Conservation (phyloP, 345 rosid genomes). For the Sisymbrium altissimum region DNA sequence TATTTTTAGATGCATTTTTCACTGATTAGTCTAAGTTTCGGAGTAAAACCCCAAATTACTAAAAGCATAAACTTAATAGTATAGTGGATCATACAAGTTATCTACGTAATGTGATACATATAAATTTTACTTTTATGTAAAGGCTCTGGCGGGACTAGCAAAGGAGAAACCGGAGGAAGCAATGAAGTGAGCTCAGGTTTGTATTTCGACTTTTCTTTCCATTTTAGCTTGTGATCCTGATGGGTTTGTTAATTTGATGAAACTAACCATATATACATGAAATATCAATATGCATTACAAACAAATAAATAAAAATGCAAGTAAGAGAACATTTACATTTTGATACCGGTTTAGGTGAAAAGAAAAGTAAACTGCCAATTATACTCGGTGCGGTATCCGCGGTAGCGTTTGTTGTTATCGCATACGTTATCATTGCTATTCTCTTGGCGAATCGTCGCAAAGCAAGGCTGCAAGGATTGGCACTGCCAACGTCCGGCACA, state of each 20-base stretch:
- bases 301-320: not conserved
- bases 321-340: not conserved
- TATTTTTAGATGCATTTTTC: not conserved
- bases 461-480: not conserved
- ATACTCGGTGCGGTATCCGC: constrained; percentile 15
- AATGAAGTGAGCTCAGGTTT: not conserved
- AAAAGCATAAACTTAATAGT: not conserved
- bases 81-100: not conserved
- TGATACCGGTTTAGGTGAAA: constrained; percentile 1
- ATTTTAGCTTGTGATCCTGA: not conserved
- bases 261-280: not conserved
- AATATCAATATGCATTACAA: not conserved
- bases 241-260: not conserved
- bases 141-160: not conserved
- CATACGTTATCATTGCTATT: not conserved
- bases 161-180: not conserved
- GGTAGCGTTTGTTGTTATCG: not conserved
- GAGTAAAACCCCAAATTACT: not conserved
- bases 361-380: constrained; percentile 4
- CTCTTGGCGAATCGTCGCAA: not conserved
- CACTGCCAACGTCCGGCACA: not conserved
- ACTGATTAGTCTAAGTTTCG: not conserved
- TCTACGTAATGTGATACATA: not conserved
- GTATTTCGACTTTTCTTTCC: not conserved
- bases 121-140: not conserved